These are phyloP conservation scores for Chalara sp. DNA, from an alignment of 2,329 filamentous ascomycete genomes.

Conservation along the genomic window DNA sequence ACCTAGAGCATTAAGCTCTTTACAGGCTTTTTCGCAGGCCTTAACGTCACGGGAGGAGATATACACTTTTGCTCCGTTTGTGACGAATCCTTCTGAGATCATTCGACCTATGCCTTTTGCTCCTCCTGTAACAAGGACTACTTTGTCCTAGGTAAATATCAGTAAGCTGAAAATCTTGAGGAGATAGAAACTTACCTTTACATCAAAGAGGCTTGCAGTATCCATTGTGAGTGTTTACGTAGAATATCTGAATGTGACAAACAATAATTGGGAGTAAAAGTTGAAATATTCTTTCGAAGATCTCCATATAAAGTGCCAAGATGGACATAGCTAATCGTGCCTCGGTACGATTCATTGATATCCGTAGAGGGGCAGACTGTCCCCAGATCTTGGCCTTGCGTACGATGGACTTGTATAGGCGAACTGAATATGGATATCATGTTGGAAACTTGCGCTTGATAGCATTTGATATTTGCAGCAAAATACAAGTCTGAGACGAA, in stretches of 20 bases:
- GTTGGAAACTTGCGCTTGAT: no score
- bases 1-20: slow-evolving; percentile 48
- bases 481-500: not conserved
- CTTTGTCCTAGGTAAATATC: slow-evolving; percentile 36
- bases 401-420: no score
- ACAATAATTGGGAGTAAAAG: not conserved
- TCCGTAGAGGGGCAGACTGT: no score
- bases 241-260: not conserved
- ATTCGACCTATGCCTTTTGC: slow-evolving; percentile 60
- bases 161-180: not conserved
- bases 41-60: slow-evolving; percentile 61
- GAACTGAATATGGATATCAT: no score
- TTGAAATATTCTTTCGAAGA: not conserved
- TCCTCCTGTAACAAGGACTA: slow-evolving; percentile 51
- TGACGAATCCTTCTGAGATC: slow-evolving; percentile 60
- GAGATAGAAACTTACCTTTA: slow-evolving; percentile 41
- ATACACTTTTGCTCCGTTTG: slow-evolving; percentile 62
- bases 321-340: no score
- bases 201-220: slow-evolving; percentile 46
- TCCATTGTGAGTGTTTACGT: slow-evolving; percentile 39
- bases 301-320: not conserved
- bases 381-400: no score
- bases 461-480: not conserved
- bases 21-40: slow-evolving; percentile 50
- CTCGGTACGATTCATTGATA: no score